Conservation (phyloP, 2,329 filamentous ascomycete genomes). For the Byssothecium circinans region DNA sequence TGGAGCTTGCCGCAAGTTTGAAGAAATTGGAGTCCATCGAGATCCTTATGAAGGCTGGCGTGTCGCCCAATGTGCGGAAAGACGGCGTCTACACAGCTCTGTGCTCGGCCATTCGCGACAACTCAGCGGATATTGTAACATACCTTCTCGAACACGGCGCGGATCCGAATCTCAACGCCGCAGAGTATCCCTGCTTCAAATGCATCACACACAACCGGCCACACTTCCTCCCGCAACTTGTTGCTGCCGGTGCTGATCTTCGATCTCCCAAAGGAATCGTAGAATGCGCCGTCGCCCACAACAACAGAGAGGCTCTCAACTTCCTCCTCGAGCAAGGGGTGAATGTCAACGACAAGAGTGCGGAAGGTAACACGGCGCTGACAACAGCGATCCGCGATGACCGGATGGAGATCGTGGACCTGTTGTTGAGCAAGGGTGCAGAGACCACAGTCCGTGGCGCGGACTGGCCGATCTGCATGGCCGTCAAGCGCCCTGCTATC, state of each 20-base stretch:
- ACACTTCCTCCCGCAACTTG: conserved; percentile 61
- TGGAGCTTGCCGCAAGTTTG: conserved; percentile 65
- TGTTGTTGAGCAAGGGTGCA: conserved; percentile 60
- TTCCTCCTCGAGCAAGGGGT: conserved; percentile 64
- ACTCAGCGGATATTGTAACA: conserved; percentile 62
- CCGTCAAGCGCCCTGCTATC: conserved; percentile 62
- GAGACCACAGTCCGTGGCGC: conserved; percentile 65
- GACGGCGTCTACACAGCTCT: conserved; percentile 69
- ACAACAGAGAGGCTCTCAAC: conserved; percentile 62
- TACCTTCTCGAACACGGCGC: conserved; percentile 59
- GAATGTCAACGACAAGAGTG: conserved; percentile 61
- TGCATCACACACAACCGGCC: conserved; percentile 67
- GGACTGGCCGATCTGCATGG: conserved; percentile 73
- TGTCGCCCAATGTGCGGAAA: conserved; percentile 64
- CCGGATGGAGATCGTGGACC: conserved; percentile 61
- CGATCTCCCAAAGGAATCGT: conserved; percentile 65
- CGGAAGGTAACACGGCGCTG: conserved; percentile 62
- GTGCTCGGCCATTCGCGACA: conserved; percentile 69
- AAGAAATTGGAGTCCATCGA: conserved; percentile 66
- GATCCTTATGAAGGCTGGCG: conserved; percentile 59
- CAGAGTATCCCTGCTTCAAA: conserved; percentile 69
- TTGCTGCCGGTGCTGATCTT: conserved; percentile 62
- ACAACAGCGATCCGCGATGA: conserved; percentile 67
- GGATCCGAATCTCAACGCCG: conserved; percentile 57
- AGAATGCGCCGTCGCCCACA: conserved; percentile 64